Evolutionary conservation across 2,329 filamentous ascomycete species (phyloP), one percentile per base, ranked within the genome.

Genomic region (Xylaria sp.): DNA sequence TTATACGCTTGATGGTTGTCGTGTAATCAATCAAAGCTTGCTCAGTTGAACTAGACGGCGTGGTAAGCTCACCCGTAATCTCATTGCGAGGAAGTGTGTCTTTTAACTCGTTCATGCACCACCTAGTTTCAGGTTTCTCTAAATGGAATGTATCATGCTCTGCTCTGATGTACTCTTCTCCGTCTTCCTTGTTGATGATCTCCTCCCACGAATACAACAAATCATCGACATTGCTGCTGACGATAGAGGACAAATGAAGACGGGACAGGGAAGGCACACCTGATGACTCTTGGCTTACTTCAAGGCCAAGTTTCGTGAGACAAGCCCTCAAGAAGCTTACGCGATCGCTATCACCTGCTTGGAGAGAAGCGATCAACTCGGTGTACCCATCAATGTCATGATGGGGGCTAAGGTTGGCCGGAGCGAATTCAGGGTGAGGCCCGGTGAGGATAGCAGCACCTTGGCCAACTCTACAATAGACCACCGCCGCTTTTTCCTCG

Each of bases 351-450:
- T 98, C 93, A 69, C 93, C 90, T 6, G 85, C 85, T 12, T 86
- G 82, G 30, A 99, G 83, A 12, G 84, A 85, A 19, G 90, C 85
- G 45, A 97, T 88, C 14, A 97, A 81, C 3, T 89, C 84, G 17
- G 86, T 85, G 77, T 97, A 98, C 0, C 87, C 87, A 0, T 91
- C 88, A 0, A 92, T 82, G 9, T 87, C 85, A 6, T 90, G 86
- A 4, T 91, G 89, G 6, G 86, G 88, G 69, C 90, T 86, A 6
- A 98, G 85, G 75, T 97, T 97, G 53, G 84, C 87, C 0, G 92
- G 88, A 3, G 94, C 90, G 77, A 98, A 98, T 93, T 99, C 96
- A 60, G 95, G 95, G 84, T 99, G 96, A 47, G 94, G 93, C 0
- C 94, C 94, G 0, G 92, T 97, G 19, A 99, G 81, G 5, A 98